phyloP scores from a whole-genome alignment of 495 filamentous ascomycete genomes.

The Aspergillus mulundensis region DNA sequence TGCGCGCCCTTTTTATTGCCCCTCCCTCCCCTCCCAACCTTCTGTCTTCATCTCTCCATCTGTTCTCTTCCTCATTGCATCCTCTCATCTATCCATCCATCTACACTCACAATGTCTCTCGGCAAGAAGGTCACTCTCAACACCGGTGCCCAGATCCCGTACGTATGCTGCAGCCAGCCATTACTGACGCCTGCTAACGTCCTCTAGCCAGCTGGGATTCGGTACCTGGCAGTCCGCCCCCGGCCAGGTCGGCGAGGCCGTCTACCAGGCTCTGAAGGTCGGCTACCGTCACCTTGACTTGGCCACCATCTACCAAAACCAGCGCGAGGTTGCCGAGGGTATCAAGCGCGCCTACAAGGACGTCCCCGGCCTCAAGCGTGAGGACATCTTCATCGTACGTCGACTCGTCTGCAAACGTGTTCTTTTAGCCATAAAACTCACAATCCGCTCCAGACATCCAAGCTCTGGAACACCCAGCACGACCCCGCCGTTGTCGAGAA shows the following conservation, averaged over 20 bases:
- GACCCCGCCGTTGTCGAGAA: slow-evolving; percentile 43
- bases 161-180: slow-evolving; percentile 11
- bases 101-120: slow-evolving; percentile 39
- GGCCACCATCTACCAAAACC: slow-evolving; percentile 50
- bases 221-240: slow-evolving; percentile 55
- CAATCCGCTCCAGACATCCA: slow-evolving; percentile 35
- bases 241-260: slow-evolving; percentile 50
- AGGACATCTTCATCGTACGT: slow-evolving; percentile 48
- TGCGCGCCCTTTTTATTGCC: slow-evolving; percentile 8
- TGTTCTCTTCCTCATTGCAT: not conserved
- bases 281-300: slow-evolving; percentile 55
- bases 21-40: not conserved
- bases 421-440: not conserved
- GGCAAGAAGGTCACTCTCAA: slow-evolving; percentile 43
- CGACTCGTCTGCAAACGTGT: not conserved
- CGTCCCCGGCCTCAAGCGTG: slow-evolving; percentile 46
- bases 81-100: not conserved
- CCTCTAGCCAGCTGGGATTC: slow-evolving; percentile 43
- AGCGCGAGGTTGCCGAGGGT: slow-evolving; percentile 42
- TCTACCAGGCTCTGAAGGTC: slow-evolving; percentile 49
- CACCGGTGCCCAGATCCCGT: slow-evolving; percentile 43
- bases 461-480: slow-evolving; percentile 50
- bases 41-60: too few relatives aligned
- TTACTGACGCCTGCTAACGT: slow-evolving; percentile 1
- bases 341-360: slow-evolving; percentile 46